Evolutionary conservation across 257 asterid genomes (phyloP).

Genomic region (Petunia secreta): DNA sequence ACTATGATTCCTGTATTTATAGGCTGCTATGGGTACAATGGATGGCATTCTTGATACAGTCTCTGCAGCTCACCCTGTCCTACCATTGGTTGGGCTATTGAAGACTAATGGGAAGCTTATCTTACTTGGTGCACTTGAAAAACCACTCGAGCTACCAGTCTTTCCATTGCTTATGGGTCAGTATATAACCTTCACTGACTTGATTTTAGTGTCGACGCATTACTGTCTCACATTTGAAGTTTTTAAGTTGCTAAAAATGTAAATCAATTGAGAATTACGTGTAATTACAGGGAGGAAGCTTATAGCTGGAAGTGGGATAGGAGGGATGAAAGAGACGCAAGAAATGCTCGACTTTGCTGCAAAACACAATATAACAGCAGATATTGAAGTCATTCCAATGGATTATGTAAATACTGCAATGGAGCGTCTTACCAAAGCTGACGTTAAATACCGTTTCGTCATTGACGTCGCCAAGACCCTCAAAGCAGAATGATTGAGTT

Average conservation of each 20-base stretch:
- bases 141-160: conserved; percentile 48
- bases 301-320: conserved; percentile 43
- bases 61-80: conserved; percentile 48
- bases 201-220: background rate
- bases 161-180: conserved; percentile 47
- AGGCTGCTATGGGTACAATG: conserved; percentile 56
- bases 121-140: conserved; percentile 48
- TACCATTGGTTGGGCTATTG: conserved; percentile 48
- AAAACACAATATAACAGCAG: conserved; percentile 39
- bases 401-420: conserved; percentile 59
- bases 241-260: background rate
- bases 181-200: background rate
- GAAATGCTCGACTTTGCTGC: conserved; percentile 47
- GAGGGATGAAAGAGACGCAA: conserved; percentile 59
- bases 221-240: background rate
- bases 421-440: conserved; percentile 53
- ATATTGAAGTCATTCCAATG: conserved; percentile 44
- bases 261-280: too few species aligned
- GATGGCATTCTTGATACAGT: conserved; percentile 61
- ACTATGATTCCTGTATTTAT: background rate
- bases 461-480: conserved; percentile 50
- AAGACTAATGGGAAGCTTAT: conserved; percentile 56
- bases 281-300: conserved; percentile 45
- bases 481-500: conserved; percentile 25
- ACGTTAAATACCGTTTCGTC: conserved; percentile 61